phyloP scores from a whole-genome alignment of 2,329 filamentous ascomycete genomes.

The Leptographium procerum region DNA sequence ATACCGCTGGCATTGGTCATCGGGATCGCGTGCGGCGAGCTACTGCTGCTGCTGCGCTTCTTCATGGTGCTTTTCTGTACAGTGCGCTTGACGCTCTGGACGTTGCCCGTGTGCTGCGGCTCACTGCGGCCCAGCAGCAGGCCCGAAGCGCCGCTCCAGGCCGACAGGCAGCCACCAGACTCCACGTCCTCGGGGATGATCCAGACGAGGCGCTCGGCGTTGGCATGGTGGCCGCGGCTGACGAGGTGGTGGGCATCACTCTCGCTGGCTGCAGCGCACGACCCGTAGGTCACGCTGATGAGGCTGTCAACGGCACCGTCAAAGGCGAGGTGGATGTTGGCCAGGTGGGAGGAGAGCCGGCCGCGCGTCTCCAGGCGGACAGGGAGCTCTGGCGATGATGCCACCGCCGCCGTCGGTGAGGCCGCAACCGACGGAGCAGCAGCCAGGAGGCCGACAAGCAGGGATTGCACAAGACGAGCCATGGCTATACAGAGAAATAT shows the following conservation, averaged over 20 bases:
- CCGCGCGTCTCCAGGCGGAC: slow-evolving; percentile 8
- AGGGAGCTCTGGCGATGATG: background rate
- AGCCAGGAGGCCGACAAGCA: background rate
- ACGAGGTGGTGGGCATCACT: slow-evolving; percentile 9
- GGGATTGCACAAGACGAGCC: background rate
- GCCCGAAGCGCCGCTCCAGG: slow-evolving; percentile 4
- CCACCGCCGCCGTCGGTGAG: background rate
- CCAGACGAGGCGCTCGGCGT: slow-evolving; percentile 10
- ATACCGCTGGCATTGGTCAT: slow-evolving; percentile 41
- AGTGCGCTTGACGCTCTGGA: background rate
- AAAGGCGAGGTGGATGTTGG: slow-evolving; percentile 11
- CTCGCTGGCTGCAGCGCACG: background rate
- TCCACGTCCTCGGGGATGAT: slow-evolving; percentile 6
- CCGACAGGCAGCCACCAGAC: slow-evolving; percentile 10
- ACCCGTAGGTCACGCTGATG: slow-evolving; percentile 9
- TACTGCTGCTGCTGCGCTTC: background rate
- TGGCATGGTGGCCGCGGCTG: background rate
- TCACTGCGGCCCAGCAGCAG: slow-evolving; percentile 9
- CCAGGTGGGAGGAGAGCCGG: slow-evolving; percentile 7
- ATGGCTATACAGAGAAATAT: background rate
- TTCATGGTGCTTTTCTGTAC: background rate
- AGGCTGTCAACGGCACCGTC: slow-evolving; percentile 1
- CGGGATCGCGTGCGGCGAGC: slow-evolving; percentile 20
- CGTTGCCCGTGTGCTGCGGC: slow-evolving; percentile 10
- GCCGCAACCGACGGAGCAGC: background rate